Base-by-base conservation (phyloP, 1,284 basidiomycete species). In the Somion occarium region DNA sequence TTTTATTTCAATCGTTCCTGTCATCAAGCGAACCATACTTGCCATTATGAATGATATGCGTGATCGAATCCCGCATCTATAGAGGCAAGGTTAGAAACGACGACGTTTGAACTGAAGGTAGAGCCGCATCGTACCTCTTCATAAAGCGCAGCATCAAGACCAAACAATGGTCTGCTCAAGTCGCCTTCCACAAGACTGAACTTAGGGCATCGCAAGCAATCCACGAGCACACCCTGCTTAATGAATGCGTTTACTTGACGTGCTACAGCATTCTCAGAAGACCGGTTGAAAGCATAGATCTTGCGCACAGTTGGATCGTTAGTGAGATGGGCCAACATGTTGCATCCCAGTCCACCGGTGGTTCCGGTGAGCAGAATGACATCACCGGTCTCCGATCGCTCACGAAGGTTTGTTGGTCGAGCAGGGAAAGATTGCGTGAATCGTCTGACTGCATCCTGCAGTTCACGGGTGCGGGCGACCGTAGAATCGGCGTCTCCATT, bases 281-380 rank as follows among this genome's bases (percentile, higher is more conserved):
- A 20, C 19, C 54, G 46, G 23, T 55, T 55, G 26, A 55, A 41
- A 9, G 54, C 54, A 45, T 50, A 55, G 11, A 55, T 42, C 45
- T 48, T 49, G 18, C 25, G 34, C 2, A 55, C 15, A 70, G 69
- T 30, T 79, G 73, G 72, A 69, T 79, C 62, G 80, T 79, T 73
- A 75, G 62, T 34, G 11, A 51, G 24, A n/a, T 51, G 50, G 12
- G 50, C 45, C 12, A 51, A 22, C 3, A 53, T 38, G 39, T 47
- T 46, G 37, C 30, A 38, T 3, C 50, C 44, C n/a, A 47, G 41
- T n/a, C 45, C 38, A 4, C 50, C 44, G 3, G 44, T 51, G 22
- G 50, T 47, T 7, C 44, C 44, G 3, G 44, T 46, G 5, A 51
- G n/a, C 9, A 47, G 24, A 3, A 51, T 30, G n/a, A 51, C 45